phyloP scores from a whole-genome alignment of 176 grass and related monocot genomes.

The Poa pratensis region DNA sequence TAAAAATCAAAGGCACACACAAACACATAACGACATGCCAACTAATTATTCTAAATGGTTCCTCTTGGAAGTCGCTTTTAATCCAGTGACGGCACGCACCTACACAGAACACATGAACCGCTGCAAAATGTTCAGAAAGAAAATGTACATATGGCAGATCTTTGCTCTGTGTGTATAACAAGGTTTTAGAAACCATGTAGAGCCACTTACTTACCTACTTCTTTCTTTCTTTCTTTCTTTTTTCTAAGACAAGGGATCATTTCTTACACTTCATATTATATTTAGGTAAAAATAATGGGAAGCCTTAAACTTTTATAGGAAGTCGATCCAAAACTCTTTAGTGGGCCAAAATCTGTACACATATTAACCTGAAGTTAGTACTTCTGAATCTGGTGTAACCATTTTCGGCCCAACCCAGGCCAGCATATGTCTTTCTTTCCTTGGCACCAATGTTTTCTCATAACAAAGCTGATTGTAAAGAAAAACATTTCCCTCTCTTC shows the following conservation, averaged over 20 bases:
- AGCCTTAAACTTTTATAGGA: neutral
- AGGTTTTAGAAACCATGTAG: no score
- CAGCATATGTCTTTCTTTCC: neutral
- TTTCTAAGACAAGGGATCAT: no score
- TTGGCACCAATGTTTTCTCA: neutral
- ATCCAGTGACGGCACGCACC: neutral
- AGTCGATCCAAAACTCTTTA: neutral
- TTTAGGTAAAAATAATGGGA: neutral
- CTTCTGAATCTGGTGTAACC: no score
- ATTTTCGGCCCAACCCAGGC: neutral
- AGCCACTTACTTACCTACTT: no score
- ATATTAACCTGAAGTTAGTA: neutral
- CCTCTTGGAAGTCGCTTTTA: neutral
- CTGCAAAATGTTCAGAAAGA: neutral
- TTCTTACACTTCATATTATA: neutral
- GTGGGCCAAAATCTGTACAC: neutral
- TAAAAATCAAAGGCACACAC: neutral
- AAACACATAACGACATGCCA: neutral
- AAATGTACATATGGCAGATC: neutral
- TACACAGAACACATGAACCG: no score
- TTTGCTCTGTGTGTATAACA: neutral
- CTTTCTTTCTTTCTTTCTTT: no score
- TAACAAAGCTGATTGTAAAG: neutral
- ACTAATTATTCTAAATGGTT: neutral
- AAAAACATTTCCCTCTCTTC: neutral